Evolutionary conservation across 768 basidiomycete species (phyloP).

Genomic region (Sarcomyxa edulis): DNA sequence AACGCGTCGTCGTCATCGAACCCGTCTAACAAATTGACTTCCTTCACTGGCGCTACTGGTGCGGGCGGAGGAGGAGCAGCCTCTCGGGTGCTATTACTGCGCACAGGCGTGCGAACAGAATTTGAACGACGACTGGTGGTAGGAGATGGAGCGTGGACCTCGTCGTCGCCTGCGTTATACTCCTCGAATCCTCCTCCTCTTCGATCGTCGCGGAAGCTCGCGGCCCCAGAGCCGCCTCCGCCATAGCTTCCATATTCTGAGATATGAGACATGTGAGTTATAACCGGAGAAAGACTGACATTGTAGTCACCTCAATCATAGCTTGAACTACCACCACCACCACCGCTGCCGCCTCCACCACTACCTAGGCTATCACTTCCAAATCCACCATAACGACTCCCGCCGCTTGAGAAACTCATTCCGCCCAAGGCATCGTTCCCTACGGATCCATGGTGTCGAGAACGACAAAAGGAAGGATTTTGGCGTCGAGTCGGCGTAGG

Average conservation of each 20-base stretch:
- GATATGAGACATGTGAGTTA: conserved; percentile 14
- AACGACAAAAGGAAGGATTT: conserved; percentile 3
- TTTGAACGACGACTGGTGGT: conserved; percentile 28
- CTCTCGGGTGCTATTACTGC: conserved; percentile 22
- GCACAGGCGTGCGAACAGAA: conserved; percentile 32
- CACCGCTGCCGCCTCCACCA: conserved; percentile 35
- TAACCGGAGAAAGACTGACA: background rate
- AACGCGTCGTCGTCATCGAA: conserved; percentile 69
- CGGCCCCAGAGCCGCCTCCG: conserved; percentile 26
- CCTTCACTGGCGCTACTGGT: conserved; percentile 40
- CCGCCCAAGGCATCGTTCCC: conserved; percentile 73
- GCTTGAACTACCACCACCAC: conserved; percentile 25
- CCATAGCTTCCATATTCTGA: conserved; percentile 27
- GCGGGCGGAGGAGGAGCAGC: conserved; percentile 30
- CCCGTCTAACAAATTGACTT: conserved; percentile 72
- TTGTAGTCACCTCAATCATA: conserved; percentile 13
- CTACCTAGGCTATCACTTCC: conserved; percentile 26
- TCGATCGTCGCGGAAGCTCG: conserved; percentile 56
- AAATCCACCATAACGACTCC: conserved; percentile 49
- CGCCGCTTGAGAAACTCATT: conserved; percentile 45
- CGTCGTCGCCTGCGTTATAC: conserved; percentile 95
- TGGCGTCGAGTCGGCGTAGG: no score
- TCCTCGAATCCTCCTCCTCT: conserved; percentile 74
- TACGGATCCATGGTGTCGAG: conserved; percentile 59
- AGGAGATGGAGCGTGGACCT: conserved; percentile 31